Base-by-base conservation (phyloP, 2,329 filamentous ascomycete genomes). In the Cercospora brassicicola region DNA sequence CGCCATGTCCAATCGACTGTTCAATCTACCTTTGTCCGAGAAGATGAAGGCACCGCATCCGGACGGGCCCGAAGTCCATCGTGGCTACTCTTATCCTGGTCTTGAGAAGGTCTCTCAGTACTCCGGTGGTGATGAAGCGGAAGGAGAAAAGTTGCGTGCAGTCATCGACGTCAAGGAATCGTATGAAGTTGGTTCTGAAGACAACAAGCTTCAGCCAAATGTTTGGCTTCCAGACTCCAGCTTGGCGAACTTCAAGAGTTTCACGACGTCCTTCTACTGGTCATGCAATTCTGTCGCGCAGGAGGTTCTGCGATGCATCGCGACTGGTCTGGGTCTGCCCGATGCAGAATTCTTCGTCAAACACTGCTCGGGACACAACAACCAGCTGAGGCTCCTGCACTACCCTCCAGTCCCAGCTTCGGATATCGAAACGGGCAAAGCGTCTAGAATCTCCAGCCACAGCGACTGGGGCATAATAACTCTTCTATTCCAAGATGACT, bases 181-280 rank as follows among this genome's bases (percentile, higher is more conserved):
- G 33, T 83, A 83, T 64, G 83, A 85, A 59, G 80, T 84, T 15
- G 84, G 84, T 9, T 81, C 80, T 60, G 78, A 82, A 42, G 64
- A 78, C 7, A 82, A 84, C 66, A 72, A 75, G 3, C 76, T 80
- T 1, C 79, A 82, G 65, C 78, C 79, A 28, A 85, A 85, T 68
- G 80, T 83, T 39, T 85, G 83, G 83, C 74, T 84, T 0, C 82
- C 82, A 0, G 81, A 84, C 4, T 73, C 79, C 4, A 77, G 79
- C 0, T 77, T 85, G 1, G 82, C 83, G 0, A 79, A 79, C 3
- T 85, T 85, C 69, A 78, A 79, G 15, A 39, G 68, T 5, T 78
- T 79, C 10, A 69, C 63, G 8, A 68, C 69, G 11, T 56, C 67
- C 70, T 78, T 80, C 70, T 81, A 80, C 68, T 76, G 74, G 65